These are phyloP conservation scores for Forsythia viridissima DNA, from an alignment of 257 asterid species.

Conservation along the genomic window DNA sequence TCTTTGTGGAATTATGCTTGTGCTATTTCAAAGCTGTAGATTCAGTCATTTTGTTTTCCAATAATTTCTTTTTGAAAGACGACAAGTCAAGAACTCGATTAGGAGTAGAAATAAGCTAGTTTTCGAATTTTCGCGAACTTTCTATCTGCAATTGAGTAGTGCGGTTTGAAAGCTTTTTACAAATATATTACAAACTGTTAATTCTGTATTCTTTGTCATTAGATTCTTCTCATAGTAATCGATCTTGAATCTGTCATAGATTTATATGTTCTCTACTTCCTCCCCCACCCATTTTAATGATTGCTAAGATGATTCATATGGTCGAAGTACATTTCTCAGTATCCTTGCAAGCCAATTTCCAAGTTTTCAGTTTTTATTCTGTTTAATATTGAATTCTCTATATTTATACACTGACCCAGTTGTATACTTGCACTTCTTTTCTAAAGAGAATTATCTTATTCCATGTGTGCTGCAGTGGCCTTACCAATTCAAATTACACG, in stretches of 20 bases:
- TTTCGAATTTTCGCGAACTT: not conserved
- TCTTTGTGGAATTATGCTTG: not conserved
- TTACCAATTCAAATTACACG: conserved; percentile 30
- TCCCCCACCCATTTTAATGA: not conserved
- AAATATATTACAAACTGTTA: not conserved
- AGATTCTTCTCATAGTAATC: not conserved
- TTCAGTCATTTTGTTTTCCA: not conserved
- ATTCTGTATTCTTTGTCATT: no score
- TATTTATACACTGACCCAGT: not conserved
- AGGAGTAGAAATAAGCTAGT: not conserved
- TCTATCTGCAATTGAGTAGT: not conserved
- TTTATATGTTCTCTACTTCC: not conserved
- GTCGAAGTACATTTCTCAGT: not conserved
- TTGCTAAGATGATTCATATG: not conserved
- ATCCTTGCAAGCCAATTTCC: not conserved
- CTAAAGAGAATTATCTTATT: not conserved
- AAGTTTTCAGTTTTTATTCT: not conserved
- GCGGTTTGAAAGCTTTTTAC: not conserved
- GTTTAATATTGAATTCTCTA: not conserved
- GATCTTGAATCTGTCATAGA: not conserved
- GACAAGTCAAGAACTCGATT: not conserved
- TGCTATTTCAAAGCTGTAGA: not conserved
- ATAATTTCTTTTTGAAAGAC: not conserved
- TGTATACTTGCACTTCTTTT: not conserved
- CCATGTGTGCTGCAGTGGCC: conserved; percentile 25